Percentiles rank a stretch among this genome's conserved stretches.
These are phyloP conservation scores for Neodidymelliopsis sp. DNA, from an alignment of 2,329 filamentous ascomycete genomes.

Conservation along the genomic window DNA sequence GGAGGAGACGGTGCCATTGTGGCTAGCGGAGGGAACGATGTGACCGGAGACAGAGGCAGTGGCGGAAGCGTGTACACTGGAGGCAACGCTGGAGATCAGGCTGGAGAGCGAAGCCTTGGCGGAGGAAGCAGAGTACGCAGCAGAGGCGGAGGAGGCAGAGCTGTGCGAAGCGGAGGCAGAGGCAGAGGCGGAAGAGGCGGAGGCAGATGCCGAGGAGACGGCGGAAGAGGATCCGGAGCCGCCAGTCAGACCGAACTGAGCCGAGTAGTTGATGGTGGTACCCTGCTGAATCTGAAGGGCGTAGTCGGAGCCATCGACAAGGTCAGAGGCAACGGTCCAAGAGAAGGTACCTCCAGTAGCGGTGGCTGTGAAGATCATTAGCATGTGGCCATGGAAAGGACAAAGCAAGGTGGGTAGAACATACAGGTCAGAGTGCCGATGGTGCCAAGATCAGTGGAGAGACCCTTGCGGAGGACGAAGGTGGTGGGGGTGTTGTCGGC, in stretches of 20 bases:
- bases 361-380: slow-evolving; percentile 41
- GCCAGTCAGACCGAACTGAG: slow-evolving; percentile 54
- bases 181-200: slow-evolving; percentile 30
- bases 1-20: slow-evolving; percentile 39
- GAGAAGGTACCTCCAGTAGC: slow-evolving; percentile 57
- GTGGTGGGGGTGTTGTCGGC: slow-evolving; percentile 57
- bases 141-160: slow-evolving; percentile 26
- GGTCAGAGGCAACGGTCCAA: slow-evolving; percentile 58
- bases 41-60: slow-evolving; percentile 26
- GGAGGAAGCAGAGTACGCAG: slow-evolving; percentile 19
- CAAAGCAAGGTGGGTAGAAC: slow-evolving; percentile 19
- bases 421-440: slow-evolving; percentile 59
- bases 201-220: slow-evolving; percentile 32
- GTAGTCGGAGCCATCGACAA: slow-evolving; percentile 60
- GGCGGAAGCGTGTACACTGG: slow-evolving; percentile 33
- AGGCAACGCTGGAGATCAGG: slow-evolving; percentile 35
- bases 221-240: slow-evolving; percentile 33
- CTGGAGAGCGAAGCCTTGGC: slow-evolving; percentile 42
- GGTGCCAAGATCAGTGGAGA: slow-evolving; percentile 58
- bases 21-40: slow-evolving; percentile 24
- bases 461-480: slow-evolving; percentile 64
- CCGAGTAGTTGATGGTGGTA: slow-evolving; percentile 62
- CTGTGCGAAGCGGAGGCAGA: slow-evolving; percentile 23
- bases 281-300: slow-evolving; percentile 66
- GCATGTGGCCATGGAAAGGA: not conserved